Evolutionary conservation across 257 asterid species (phyloP), one percentile per base, ranked within the genome.

Genomic region (Nicotiana undulata): DNA sequence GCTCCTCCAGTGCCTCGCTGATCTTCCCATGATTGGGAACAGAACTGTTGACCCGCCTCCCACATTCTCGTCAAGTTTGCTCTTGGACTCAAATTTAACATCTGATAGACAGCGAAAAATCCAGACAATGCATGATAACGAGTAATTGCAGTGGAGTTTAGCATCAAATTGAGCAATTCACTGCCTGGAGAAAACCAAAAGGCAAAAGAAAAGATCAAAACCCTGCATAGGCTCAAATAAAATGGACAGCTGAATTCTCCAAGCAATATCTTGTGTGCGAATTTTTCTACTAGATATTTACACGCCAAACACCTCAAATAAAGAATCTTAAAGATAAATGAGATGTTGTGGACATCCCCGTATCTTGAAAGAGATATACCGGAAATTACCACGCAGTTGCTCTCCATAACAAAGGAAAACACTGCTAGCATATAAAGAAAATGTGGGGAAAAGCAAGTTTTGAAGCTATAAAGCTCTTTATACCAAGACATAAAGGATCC

Each of bases 91-190:
- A 90, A 78, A 77, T 93, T 90, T 64, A 93, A 83, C 34, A 85
- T 91, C 13, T 75, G 83, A 72, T 83, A 87, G 81, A 93, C 87
- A 3, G 93, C 96, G 64, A 86, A 92, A 77, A 92, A 93, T 6
- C 95, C 98, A 2, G 97, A 92, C 78, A 93, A 81, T 13, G 96
- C 98, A 64, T 93, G 96, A 70, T 88, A 93, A 16, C 85, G 87
- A 49, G 88, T 63, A 56, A 83, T 85, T 0, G 76, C 18, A 51
- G 81, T 88, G 66, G 91, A 61, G 59, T 77, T 80, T 51, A 82
- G 60, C 20, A 93, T 87, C 76, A 90, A 65, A 77, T 90, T 89
- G 31, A 86, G 88, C 59, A 87, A 77, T 52, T 79, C 66, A 29
- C 86, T 81, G 55, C 93, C 98, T 93, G 94, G 82, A 85, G 81